A percentile compares a stretch with the other conserved stretches of the same genome.
phyloP scores from a whole-genome alignment of 306 rosid species.

The Dicorynia guianensis region DNA sequence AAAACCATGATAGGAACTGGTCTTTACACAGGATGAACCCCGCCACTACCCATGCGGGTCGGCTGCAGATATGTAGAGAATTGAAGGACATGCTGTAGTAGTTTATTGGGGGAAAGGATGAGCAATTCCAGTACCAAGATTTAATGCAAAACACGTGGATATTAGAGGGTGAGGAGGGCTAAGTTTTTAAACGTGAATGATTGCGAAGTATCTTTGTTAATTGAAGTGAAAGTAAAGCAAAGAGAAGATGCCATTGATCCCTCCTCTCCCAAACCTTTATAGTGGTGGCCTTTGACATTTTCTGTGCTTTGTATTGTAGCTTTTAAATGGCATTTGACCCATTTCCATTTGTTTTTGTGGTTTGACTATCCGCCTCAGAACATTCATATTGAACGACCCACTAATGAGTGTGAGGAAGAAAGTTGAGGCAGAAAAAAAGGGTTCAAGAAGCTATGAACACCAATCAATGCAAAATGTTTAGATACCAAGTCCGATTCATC shows the following conservation, averaged over 20 bases:
- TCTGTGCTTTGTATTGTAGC: neutral
- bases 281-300: constrained; percentile 48
- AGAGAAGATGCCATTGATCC: neutral
- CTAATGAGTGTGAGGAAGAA: constrained; percentile 10
- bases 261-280: constrained; percentile 19
- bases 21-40: constrained; percentile 32
- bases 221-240: constrained; percentile 46
- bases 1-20: constrained; percentile 37
- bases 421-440: constrained; percentile 16
- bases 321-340: constrained; percentile 33
- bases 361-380: constrained; percentile 36
- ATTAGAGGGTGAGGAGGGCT: constrained; percentile 17
- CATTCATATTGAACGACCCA: constrained; percentile 26
- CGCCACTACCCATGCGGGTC: constrained; percentile 4
- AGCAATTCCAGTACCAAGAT: neutral
- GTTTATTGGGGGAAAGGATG: neutral
- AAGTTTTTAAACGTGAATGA: constrained; percentile 23
- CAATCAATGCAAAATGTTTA: constrained; percentile 38
- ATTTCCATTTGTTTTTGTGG: constrained; percentile 29
- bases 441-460: constrained; percentile 51
- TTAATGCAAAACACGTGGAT: constrained; percentile 54
- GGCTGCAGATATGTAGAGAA: neutral
- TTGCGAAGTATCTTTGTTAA: neutral
- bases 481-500: neutral
- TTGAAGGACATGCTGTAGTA: neutral